Base-by-base conservation (phyloP, 352 stramenopile species). In the Halophytophthora polymorphica region DNA sequence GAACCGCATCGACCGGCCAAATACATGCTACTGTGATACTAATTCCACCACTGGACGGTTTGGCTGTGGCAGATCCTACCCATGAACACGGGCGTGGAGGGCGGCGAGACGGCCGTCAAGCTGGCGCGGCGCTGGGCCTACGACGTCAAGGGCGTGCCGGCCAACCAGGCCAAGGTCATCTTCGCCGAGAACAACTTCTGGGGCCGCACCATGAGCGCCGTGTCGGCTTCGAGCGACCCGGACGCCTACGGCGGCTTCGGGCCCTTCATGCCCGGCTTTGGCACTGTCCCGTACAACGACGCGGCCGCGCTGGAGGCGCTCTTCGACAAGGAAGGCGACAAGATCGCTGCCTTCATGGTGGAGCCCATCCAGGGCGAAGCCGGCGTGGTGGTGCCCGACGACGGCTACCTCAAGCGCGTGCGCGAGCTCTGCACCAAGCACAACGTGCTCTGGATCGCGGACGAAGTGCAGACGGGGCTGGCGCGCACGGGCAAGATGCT, bases 11-110 rank as follows among this genome's bases (percentile, higher is more conserved):
- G 25, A 64, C 19, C 8, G 5, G 47, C 21, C n/a, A 1, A 36
- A 45, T 2, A 35, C 39, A 48, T 47, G 54, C n/a, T n/a, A n/a
- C n/a, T n/a, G n/a, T n/a, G n/a, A n/a, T n/a, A n/a, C n/a, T n/a
- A n/a, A n/a, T n/a, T n/a, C n/a, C n/a, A n/a, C n/a, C n/a, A n/a
- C n/a, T n/a, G n/a, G n/a, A n/a, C n/a, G n/a, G n/a, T n/a, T n/a
- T 23, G 31, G 11, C 15, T 42, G 21, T 21, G 40, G 6, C 50
- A 80, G 39, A 90, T 99, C 17, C 58, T 99, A 37, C 97, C 97
- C 14, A 99, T 99, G 96, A 99, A 99, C 82, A 99, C 96, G 14
- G 97, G 97, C 33, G 97, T 99, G 7, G 97, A 99, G 71, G 97
- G 93, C 15, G 96, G 96, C 28, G 97, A 99, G 73, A 99, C 97